phyloP scores from a whole-genome alignment of 169 alveolate genomes.

The Perkinsus olseni region DNA sequence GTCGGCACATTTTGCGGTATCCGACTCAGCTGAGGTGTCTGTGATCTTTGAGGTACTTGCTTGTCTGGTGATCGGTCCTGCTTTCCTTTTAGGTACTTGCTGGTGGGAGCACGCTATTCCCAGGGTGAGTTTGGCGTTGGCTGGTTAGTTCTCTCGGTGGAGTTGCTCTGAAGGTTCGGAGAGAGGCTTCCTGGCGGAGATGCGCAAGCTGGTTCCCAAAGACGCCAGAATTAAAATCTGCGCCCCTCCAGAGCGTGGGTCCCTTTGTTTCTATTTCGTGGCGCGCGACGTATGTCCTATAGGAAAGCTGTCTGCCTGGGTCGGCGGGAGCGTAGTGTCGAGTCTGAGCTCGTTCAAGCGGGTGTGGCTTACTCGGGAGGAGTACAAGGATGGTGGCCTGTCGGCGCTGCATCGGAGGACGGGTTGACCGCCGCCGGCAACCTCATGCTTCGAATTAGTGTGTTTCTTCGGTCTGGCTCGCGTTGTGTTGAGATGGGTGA shows the following conservation, averaged over 20 bases:
- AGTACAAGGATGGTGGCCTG: background rate
- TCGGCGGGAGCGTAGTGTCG: background rate
- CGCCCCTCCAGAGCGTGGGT: background rate
- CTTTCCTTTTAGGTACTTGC: background rate
- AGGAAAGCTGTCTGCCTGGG: background rate
- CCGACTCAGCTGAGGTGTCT: too few relatives aligned
- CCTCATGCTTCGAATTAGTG: background rate
- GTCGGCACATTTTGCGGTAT: too few relatives aligned
- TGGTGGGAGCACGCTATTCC: background rate
- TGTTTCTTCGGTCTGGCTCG: background rate
- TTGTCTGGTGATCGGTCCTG: too few relatives aligned
- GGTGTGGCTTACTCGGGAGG: background rate
- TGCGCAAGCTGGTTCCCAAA: conserved; percentile 33
- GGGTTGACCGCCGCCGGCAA: background rate
- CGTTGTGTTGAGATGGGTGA: background rate
- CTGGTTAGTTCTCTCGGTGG: background rate
- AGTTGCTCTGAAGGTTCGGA: conserved; percentile 23
- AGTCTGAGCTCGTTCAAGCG: background rate
- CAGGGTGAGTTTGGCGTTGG: background rate
- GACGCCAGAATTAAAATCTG: conserved; percentile 20
- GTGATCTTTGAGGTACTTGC: too few relatives aligned
- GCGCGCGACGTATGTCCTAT: background rate
- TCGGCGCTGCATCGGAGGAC: background rate
- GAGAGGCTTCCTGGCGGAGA: conserved; percentile 32
- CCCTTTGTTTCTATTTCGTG: background rate